These are phyloP conservation scores for Galerina marginata DNA, from an alignment of 768 basidiomycete genomes.

Conservation along the genomic window DNA sequence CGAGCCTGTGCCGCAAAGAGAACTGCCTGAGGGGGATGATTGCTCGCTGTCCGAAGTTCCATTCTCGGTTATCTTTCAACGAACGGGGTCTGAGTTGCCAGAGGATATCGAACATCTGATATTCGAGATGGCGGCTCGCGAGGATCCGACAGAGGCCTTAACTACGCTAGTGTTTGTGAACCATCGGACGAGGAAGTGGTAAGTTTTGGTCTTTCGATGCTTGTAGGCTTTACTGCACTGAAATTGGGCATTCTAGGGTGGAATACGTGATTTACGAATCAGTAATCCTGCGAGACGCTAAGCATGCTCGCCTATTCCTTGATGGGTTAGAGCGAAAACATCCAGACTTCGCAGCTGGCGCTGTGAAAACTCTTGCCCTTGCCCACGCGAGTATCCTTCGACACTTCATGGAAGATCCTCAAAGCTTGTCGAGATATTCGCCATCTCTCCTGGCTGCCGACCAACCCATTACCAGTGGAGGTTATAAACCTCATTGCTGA, in stretches of 20 bases:
- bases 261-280: constrained; percentile 16
- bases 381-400: constrained; percentile 8
- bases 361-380: constrained; percentile 18
- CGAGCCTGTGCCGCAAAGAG: too few species aligned
- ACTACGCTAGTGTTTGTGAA: constrained; percentile 13
- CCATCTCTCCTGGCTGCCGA: constrained; percentile 16
- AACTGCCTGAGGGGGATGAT: background rate
- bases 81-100: constrained; percentile 8
- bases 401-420: constrained; percentile 13
- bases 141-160: background rate
- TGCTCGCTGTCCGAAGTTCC: background rate
- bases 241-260: constrained; percentile 6
- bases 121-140: constrained; percentile 16
- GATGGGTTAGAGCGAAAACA: constrained; percentile 13
- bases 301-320: constrained; percentile 15
- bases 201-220: background rate
- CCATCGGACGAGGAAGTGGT: constrained; percentile 15
- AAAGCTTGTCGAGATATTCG: constrained; percentile 8
- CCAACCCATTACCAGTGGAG: constrained; percentile 5
- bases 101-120: constrained; percentile 17
- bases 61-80: background rate
- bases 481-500: constrained; percentile 2
- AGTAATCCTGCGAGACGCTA: constrained; percentile 10
- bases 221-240: background rate
- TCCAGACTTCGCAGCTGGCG: constrained; percentile 12